Evolutionary conservation across 2,329 filamentous ascomycete genomes (phyloP).

Genomic region (Calonectria leucothoes): DNA sequence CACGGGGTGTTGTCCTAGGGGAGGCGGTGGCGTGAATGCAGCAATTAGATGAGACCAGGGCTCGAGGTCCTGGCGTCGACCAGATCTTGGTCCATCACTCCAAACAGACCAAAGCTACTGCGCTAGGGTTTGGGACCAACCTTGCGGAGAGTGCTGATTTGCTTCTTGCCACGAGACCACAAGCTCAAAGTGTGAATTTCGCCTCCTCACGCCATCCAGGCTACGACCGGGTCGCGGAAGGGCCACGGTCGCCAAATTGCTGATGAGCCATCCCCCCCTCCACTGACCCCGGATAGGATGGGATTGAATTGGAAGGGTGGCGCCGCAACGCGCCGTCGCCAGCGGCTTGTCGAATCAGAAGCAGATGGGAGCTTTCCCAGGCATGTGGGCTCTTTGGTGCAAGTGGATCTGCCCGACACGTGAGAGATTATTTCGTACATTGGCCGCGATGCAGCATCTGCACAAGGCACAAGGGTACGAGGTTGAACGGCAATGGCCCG

Average conservation of each 20-base stretch:
- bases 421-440: constrained; percentile 46
- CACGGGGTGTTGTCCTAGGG: constrained; percentile 22
- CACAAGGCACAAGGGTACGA: constrained; percentile 7
- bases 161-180: constrained; percentile 17
- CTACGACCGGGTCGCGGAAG: constrained; percentile 23
- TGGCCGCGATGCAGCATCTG: constrained; percentile 30
- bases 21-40: constrained; percentile 33
- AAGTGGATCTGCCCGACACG: constrained; percentile 39
- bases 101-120: constrained; percentile 23
- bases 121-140: constrained; percentile 29
- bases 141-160: constrained; percentile 25
- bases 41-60: constrained; percentile 31
- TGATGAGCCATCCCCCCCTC: constrained; percentile 24
- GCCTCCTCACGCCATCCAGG: constrained; percentile 25
- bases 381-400: constrained; percentile 37
- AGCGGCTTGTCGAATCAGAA: constrained; percentile 27
- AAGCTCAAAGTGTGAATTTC: constrained; percentile 4
- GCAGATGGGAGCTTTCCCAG: constrained; percentile 46
- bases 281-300: constrained; percentile 29
- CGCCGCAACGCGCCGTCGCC: constrained; percentile 42
- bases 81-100: constrained; percentile 34
- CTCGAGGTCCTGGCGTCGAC: constrained; percentile 15
- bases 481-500: constrained; percentile 11
- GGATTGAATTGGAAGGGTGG: constrained; percentile 31
- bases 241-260: constrained; percentile 29